Base-by-base conservation (phyloP, 371 early-diverging fungal genomes). In the Batkoa obscura region DNA sequence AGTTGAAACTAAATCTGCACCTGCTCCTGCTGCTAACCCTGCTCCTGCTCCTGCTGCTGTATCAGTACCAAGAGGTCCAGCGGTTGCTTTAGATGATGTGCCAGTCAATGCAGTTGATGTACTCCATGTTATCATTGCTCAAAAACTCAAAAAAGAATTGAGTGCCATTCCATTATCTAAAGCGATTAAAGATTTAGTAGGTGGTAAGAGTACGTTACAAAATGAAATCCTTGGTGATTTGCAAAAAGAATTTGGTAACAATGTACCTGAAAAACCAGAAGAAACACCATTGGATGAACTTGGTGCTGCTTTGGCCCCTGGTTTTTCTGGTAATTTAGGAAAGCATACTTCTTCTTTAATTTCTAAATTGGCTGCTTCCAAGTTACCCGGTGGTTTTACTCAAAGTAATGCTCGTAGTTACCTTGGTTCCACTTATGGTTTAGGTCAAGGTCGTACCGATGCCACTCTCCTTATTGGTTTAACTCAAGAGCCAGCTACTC, bases 181-280 rank as follows among this genome's bases (percentile, higher is more conserved):
- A 71, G 78, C 86, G 36, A 86, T 94, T 69, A 90, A 88, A 72
- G 94, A 93, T 58, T 78, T 94, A 49, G 88, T 88, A 33, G 90
- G 90, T 48, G 94, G 95, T 62, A 92, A 92, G 69, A 88, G 88
- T 8, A 94, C 95, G 33, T 76, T 94, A 56, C 95, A 92, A 65
- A 94, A 94, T 69, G 94, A 94, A 68, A 92, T 94, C 50, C 74
- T 93, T 38, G 94, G 92, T 72, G 93, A 93, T 68, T 73, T 93
- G 49, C 87, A 85, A 63, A 88, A 87, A 63, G 93, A 94, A 70
- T 92, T 94, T 68, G 82, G 81, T 53, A 79, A 78, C 60, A 60
- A 61, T 17, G 67, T 63, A 89, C 88, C 92, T 34, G 93, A 92
- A 67, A 90, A 88, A 72, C 76, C 90, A 54, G 93, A 94, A 65